Evolutionary conservation across 768 basidiomycete species (phyloP).

Genomic region (Piloderma croceum): DNA sequence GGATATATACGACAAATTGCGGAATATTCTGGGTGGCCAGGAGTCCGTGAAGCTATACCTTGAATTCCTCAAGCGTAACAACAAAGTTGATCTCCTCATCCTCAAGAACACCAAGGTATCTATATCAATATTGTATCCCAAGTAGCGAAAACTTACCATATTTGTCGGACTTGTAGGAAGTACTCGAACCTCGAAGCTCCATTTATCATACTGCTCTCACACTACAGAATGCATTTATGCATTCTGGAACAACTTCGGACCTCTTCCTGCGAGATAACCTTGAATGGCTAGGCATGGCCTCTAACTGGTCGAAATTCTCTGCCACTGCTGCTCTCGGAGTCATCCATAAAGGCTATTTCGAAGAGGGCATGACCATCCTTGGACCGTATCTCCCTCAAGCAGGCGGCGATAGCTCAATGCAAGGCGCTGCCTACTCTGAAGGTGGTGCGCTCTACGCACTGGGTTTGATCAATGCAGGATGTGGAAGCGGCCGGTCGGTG

Average conservation of each 20-base stretch:
- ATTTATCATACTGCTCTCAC: conserved; percentile 97
- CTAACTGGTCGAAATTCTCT: conserved; percentile 98
- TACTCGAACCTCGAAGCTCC: conserved; percentile 88
- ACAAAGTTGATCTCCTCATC: conserved; percentile 86
- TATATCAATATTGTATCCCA: background rate
- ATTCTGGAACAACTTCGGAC: conserved; percentile 96
- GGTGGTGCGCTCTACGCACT: conserved; percentile 95
- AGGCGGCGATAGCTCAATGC: conserved; percentile 69
- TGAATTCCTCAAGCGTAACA: conserved; percentile 93
- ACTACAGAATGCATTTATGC: conserved; percentile 95
- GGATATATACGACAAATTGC: conserved; percentile 66
- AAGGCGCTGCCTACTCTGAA: conserved; percentile 84
- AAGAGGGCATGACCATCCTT: conserved; percentile 87
- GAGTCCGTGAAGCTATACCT: conserved; percentile 90
- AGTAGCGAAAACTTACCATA: no score
- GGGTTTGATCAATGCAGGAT: conserved; percentile 90
- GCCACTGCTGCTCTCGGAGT: conserved; percentile 96
- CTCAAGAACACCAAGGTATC: conserved; percentile 86
- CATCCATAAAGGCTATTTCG: conserved; percentile 95
- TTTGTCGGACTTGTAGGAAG: conserved; percentile 58
- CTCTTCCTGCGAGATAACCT: conserved; percentile 90
- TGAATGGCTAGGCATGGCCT: conserved; percentile 92
- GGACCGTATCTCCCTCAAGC: conserved; percentile 87
- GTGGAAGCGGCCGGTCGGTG: conserved; percentile 63
- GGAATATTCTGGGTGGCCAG: conserved; percentile 82